Evolutionary conservation across 1,284 basidiomycete species (phyloP), one percentile per base, ranked within the genome.

Genomic region (Cryptococcus deneoformans): DNA sequence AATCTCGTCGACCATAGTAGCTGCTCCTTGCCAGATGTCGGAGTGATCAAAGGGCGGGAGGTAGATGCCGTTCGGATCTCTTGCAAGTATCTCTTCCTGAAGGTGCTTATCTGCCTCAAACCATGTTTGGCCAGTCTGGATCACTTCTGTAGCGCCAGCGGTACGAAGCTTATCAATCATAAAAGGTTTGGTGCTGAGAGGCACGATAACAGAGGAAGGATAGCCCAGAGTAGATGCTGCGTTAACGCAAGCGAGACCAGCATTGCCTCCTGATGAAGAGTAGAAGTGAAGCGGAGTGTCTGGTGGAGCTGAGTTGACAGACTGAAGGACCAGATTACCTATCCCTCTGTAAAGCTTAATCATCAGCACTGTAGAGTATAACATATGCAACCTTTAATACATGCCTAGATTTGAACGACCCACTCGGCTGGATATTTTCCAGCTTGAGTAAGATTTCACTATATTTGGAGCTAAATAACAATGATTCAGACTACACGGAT

Each of bases 371-470:
- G 20, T 7, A 16, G 12, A 53, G 42, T 39, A 9, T 36, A 46
- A 34, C 8, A 37, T 12, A 29, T 10, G 11, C 7, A 38, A 45
- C 36, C 16, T 38, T 11, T 24, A 29, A 29, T 46, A 54, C 63
- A 57, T 47, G 68, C 68, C 68, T 53, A 24, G 66, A 68, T 51
- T 70, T 70, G 65, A 70, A 70, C 10, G 67, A 67, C 6, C 68
- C 66, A 36, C 58, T 60, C 2, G 68, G 67, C 39, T 70, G 67
- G 6, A 70, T 58, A 43, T 68, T 68, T 12, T 68, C 68, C 16
- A 70, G 61, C 50, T 68, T 70, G 29, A 70, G 52, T 36, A 60
- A 63, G 39, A 70, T 63, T 3, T 58, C 62, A 54, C 68, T 70
- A 42, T 14, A 29, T 37, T 35, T 14, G 43, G 42, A 11, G n/a